Evolutionary conservation across 495 filamentous ascomycete species (phyloP).

Genomic region (Bathelium albidoporum): DNA sequence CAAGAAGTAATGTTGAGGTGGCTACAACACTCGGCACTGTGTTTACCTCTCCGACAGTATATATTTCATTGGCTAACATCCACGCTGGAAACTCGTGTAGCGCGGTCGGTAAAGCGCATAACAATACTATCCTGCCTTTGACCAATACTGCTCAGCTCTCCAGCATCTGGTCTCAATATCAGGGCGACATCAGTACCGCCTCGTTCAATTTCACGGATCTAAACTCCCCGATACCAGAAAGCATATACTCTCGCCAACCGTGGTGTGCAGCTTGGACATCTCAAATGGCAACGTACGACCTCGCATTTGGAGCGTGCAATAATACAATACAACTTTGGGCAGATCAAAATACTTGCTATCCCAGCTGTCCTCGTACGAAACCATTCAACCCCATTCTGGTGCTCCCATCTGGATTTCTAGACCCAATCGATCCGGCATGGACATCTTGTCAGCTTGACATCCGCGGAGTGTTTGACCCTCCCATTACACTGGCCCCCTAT

Average conservation of each 20-base stretch:
- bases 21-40: slow-evolving; percentile 1
- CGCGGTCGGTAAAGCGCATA: background rate
- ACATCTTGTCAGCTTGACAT: slow-evolving; percentile 4
- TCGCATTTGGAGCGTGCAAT: background rate
- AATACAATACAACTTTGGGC: background rate
- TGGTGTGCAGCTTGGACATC: background rate
- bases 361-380: background rate
- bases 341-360: background rate
- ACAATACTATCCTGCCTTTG: background rate
- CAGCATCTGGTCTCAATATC: background rate
- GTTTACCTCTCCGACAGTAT: slow-evolving; percentile 5
- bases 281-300: background rate
- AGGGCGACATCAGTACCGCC: background rate
- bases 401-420: slow-evolving; percentile 1
- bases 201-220: background rate
- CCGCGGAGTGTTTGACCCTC: slow-evolving; percentile 4
- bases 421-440: background rate
- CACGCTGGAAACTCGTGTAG: slow-evolving; percentile 1
- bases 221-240: background rate
- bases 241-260: background rate
- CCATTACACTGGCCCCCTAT: background rate
- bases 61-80: slow-evolving; percentile 1
- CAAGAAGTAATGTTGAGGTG: background rate
- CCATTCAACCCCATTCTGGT: slow-evolving; percentile 2
- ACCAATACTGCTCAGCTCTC: background rate